Percentiles rank a stretch among this genome's conserved stretches.
Conservation (phyloP, 1,139 yeast species). For the Ashbya aceris region DNA sequence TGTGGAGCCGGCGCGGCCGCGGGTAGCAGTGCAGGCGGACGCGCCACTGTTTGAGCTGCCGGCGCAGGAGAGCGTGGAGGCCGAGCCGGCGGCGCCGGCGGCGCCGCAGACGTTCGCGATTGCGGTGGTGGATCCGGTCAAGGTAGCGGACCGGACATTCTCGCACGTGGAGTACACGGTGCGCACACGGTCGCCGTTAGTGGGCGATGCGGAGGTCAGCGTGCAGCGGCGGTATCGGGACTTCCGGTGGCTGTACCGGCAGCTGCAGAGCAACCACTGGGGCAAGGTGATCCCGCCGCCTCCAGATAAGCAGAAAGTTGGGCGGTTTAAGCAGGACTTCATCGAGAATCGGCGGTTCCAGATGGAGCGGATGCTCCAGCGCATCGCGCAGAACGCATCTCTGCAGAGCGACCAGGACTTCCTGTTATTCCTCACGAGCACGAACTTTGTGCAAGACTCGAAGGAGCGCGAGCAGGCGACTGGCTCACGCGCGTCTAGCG, state of each 20-base stretch:
- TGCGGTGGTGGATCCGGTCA: conserved; percentile 81
- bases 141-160: conserved; percentile 81
- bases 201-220: conserved; percentile 33
- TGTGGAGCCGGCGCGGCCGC: conserved; percentile 3
- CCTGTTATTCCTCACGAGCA: conserved; percentile 65
- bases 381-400: conserved; percentile 47
- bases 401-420: conserved; percentile 70
- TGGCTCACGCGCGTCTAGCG: conserved; percentile 44
- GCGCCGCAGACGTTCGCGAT: conserved; percentile 40
- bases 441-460: conserved; percentile 56
- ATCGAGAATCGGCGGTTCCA: conserved; percentile 79
- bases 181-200: conserved; percentile 40
- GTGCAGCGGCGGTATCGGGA: conserved; percentile 78
- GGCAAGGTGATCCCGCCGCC: conserved; percentile 94
- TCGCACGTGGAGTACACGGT: conserved; percentile 87
- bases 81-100: conserved; percentile 4
- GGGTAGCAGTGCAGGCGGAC: conserved; percentile 19
- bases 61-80: conserved; percentile 3
- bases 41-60: conserved; percentile 21
- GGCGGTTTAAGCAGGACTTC: conserved; percentile 79
- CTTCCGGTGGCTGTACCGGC: conserved; percentile 83
- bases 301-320: conserved; percentile 90
- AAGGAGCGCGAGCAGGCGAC: conserved; percentile 52
- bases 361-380: conserved; percentile 77
- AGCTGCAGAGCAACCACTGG: conserved; percentile 76